Percentiles rank a stretch among this genome's conserved stretches.
Conservation (phyloP, 1,284 basidiomycete species). For the Trametes polyzona region DNA sequence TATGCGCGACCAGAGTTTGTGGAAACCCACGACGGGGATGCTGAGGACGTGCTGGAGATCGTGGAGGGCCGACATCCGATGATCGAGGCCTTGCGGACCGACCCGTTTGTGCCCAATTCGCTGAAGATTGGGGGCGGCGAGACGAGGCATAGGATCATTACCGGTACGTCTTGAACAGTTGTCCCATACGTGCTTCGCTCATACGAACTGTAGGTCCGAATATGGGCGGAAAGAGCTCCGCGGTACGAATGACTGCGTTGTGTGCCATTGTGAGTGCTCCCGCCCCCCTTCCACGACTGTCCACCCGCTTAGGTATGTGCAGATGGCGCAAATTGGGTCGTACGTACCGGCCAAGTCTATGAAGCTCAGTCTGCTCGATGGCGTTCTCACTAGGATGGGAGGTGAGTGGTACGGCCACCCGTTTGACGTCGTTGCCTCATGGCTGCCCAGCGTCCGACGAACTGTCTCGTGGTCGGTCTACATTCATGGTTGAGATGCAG, state of each 20-base stretch:
- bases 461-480: slow-evolving; percentile 81
- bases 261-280: slow-evolving; percentile 59
- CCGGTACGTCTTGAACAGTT: slow-evolving; percentile 46
- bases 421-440: too few species aligned
- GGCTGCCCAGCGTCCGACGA: slow-evolving; percentile 76
- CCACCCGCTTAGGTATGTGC: not conserved
- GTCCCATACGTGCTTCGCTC: not conserved
- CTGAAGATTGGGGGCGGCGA: slow-evolving; percentile 57
- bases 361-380: slow-evolving; percentile 79
- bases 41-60: slow-evolving; percentile 62
- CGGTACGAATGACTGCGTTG: slow-evolving; percentile 75
- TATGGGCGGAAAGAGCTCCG: slow-evolving; percentile 84
- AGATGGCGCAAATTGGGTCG: slow-evolving; percentile 60
- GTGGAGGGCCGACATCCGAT: slow-evolving; percentile 81
- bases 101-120: slow-evolving; percentile 83
- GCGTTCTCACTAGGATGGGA: slow-evolving; percentile 87
- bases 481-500: slow-evolving; percentile 95
- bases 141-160: slow-evolving; percentile 76
- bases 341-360: slow-evolving; percentile 80
- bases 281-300: not conserved
- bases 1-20: slow-evolving; percentile 74
- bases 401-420: slow-evolving; percentile 55
- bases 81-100: slow-evolving; percentile 75
- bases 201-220: slow-evolving; percentile 45
- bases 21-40: slow-evolving; percentile 32